Base-by-base conservation (phyloP, 2,329 filamentous ascomycete species). In the Bimuria novae-zelandiae region DNA sequence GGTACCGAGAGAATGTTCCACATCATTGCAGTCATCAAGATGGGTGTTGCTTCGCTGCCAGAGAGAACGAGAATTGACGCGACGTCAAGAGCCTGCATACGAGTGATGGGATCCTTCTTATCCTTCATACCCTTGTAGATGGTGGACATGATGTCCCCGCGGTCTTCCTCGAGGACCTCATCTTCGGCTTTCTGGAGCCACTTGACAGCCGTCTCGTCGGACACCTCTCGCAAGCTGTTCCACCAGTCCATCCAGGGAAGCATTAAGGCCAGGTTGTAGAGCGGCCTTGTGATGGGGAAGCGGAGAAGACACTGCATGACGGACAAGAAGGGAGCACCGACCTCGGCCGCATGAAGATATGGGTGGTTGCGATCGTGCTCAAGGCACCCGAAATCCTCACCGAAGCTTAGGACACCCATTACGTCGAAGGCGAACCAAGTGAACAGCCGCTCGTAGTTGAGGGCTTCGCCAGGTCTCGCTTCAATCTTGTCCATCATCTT, bases 401-500 rank as follows among this genome's bases (percentile, higher is more conserved):
- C 80, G 57, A 82, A 82, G 0, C 79, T 77, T 29, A 82, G 71
- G 59, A 78, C 77, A 14, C 76, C 76, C 54, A 59, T 55, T 10
- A 57, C 29, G 19, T 57, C 43, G 29, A 57, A 55, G 5, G 49
- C 42, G 3, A 29, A 45, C 42, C 33, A 44, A 10, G 36, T 40
- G 36, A 40, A 40, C 19, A 40, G 21, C 23, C 36, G 17, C 19
- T 40, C 36, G 10, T 40, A 40, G 36, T 23, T 40, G 19, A 40
- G 17, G 21, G 10, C 36, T 19, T 40, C 36, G 6, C 21, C 36
- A 3, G 36, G 36, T 10, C 23, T 40, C 10, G 10, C 17, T 12
- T 3, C 10, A 10, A 40, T 40, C 36, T 40, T 40, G 3, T 10
- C 17, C 17, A 14, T 22, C 36, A 40, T 40, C 36, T 40, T 40